Conservation (phyloP, 2,329 filamentous ascomycete species). For the Aureobasidium subglaciale region DNA sequence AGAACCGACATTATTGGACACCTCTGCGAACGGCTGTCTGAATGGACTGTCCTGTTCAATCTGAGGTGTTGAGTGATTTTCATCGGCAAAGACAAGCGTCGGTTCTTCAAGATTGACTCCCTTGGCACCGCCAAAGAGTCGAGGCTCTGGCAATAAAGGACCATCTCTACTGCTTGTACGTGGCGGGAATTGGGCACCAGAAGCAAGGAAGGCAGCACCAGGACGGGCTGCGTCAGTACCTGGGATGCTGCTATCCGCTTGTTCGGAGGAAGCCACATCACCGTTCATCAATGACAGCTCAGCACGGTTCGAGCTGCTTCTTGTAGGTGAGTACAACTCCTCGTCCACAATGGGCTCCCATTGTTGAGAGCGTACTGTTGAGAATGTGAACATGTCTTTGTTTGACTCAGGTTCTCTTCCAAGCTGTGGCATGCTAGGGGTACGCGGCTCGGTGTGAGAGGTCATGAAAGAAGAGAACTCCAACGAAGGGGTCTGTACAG, state of each 20-base stretch:
- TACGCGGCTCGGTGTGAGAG: slow-evolving; percentile 11
- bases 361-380: slow-evolving; percentile 36
- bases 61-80: not conserved
- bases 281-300: not conserved
- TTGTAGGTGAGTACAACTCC: not conserved
- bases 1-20: slow-evolving; percentile 18
- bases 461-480: slow-evolving; percentile 18
- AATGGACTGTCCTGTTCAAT: not conserved
- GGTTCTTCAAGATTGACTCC: slow-evolving; percentile 16
- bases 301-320: not conserved
- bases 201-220: slow-evolving; percentile 6
- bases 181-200: not conserved
- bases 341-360: slow-evolving; percentile 26
- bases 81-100: slow-evolving; percentile 20
- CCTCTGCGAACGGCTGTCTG: slow-evolving; percentile 17
- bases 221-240: slow-evolving; percentile 7
- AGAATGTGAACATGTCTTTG: slow-evolving; percentile 27
- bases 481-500: slow-evolving; percentile 7
- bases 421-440: not conserved
- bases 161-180: slow-evolving; percentile 8
- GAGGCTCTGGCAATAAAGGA: slow-evolving; percentile 11
- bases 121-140: slow-evolving; percentile 17
- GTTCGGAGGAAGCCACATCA: not conserved
- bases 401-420: not conserved
- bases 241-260: not conserved